These are phyloP conservation scores for Chrysophaeum taylorii DNA, from an alignment of 352 stramenopile genomes.

Conservation along the genomic window DNA sequence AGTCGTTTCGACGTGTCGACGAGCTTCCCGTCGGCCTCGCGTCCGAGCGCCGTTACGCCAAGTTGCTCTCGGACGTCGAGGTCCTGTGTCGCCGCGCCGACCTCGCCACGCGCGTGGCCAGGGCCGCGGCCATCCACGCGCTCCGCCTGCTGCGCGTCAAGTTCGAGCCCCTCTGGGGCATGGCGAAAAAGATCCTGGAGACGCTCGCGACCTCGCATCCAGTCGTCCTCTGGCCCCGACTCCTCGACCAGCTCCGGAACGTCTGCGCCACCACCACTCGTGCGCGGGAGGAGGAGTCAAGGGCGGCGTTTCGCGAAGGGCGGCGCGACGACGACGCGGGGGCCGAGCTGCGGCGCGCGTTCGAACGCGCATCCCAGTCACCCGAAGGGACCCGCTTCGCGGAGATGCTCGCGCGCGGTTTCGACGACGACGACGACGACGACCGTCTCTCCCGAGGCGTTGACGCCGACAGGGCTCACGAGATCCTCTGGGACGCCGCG, in stretches of 20 bases:
- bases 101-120: not conserved
- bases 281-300: not conserved
- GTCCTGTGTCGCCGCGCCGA: not conserved
- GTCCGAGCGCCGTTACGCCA: not conserved
- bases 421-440: not conserved
- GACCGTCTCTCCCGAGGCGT: not conserved
- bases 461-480: not conserved
- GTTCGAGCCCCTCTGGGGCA: slow-evolving; percentile 7
- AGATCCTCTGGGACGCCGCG: not conserved
- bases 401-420: not conserved
- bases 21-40: not conserved
- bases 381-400: no score
- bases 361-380: no score
- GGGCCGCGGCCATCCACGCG: not conserved
- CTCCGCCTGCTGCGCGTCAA: not conserved
- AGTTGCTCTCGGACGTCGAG: not conserved
- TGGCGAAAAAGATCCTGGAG: not conserved
- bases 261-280: not conserved
- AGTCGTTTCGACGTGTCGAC: no score
- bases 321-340: not conserved
- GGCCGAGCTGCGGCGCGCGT: no score
- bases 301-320: no score
- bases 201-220: not conserved
- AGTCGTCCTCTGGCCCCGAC: not conserved
- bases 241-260: not conserved